phyloP scores from a whole-genome alignment of 202 grass and related monocot species.

The Digitaria exilis region DNA sequence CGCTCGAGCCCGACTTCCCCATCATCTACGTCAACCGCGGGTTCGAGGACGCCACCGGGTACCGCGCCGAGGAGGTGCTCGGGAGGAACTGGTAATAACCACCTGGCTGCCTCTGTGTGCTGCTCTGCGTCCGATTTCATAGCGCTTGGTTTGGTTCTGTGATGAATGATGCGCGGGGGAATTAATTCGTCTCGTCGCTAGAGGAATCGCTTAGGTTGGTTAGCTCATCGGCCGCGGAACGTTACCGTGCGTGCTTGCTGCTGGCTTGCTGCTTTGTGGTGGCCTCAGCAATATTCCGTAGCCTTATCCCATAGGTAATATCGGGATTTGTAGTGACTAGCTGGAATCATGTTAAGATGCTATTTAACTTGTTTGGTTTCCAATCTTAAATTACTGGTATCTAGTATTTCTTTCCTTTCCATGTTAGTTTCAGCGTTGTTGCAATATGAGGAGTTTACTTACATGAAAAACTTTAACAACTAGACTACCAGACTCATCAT shows the following conservation, averaged over 20 bases:
- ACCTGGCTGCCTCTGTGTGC: not conserved
- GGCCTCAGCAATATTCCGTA: not conserved
- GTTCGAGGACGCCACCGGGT: conserved; percentile 85
- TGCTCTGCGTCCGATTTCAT: no score
- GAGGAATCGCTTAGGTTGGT: not conserved
- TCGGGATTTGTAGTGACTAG: not conserved
- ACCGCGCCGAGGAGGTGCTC: conserved; percentile 95
- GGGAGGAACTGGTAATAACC: conserved; percentile 87
- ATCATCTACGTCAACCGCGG: conserved; percentile 98
- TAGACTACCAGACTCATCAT: not conserved
- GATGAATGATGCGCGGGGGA: not conserved
- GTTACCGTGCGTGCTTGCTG: not conserved
- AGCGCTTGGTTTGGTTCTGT: conserved; percentile 3
- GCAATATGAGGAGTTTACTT: not conserved
- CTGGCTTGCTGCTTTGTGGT: not conserved
- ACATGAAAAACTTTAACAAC: not conserved
- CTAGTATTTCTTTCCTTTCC: not conserved
- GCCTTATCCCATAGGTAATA: not conserved
- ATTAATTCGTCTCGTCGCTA: not conserved
- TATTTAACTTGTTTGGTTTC: not conserved
- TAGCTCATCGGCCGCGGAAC: not conserved
- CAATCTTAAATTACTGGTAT: not conserved
- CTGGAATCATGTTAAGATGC: not conserved
- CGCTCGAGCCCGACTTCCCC: conserved; percentile 87
- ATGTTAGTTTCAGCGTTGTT: not conserved